Evolutionary conservation across 805 yeast genomes (phyloP).

Genomic region (Metahyphopichia silvanorum): DNA sequence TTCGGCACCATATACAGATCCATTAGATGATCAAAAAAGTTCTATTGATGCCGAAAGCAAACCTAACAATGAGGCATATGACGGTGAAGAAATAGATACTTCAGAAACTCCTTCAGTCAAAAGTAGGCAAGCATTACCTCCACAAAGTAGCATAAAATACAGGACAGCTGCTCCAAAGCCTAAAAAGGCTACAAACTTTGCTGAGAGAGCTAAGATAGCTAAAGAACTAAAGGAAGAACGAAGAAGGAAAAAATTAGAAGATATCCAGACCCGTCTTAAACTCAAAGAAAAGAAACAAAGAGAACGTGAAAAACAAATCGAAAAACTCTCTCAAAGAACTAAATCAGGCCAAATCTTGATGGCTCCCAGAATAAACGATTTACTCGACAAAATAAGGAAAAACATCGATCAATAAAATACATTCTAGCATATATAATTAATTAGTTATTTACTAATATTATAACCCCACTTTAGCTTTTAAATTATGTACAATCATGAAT

Average conservation of each 20-base stretch:
- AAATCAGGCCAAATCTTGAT: constrained; percentile 81
- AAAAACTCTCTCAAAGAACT: constrained; percentile 48
- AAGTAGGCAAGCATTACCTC: constrained; percentile 23
- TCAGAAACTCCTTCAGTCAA: constrained; percentile 12
- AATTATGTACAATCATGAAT: constrained; percentile 18
- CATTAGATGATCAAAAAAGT: constrained; percentile 2
- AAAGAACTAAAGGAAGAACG: constrained; percentile 45
- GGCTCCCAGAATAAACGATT: constrained; percentile 81
- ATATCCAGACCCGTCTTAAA: constrained; percentile 35
- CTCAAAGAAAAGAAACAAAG: constrained; percentile 33
- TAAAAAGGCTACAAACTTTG: constrained; percentile 36
- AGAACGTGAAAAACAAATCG: constrained; percentile 43
- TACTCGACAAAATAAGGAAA: constrained; percentile 71
- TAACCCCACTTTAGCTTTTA: constrained; percentile 4
- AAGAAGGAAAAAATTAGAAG: constrained; percentile 35
- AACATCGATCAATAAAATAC: neutral
- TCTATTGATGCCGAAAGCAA: constrained; percentile 11
- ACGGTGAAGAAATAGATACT: constrained; percentile 7
- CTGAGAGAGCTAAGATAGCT: constrained; percentile 43
- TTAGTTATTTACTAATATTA: neutral
- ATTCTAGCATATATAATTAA: neutral
- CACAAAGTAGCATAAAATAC: constrained; percentile 4
- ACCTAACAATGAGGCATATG: neutral
- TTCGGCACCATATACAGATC: no score
- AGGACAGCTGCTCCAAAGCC: constrained; percentile 21